A percentile compares a stretch with the other conserved stretches of the same genome.
phyloP scores from a whole-genome alignment of 371 early-diverging fungal genomes.

The Mortierella sp. region DNA sequence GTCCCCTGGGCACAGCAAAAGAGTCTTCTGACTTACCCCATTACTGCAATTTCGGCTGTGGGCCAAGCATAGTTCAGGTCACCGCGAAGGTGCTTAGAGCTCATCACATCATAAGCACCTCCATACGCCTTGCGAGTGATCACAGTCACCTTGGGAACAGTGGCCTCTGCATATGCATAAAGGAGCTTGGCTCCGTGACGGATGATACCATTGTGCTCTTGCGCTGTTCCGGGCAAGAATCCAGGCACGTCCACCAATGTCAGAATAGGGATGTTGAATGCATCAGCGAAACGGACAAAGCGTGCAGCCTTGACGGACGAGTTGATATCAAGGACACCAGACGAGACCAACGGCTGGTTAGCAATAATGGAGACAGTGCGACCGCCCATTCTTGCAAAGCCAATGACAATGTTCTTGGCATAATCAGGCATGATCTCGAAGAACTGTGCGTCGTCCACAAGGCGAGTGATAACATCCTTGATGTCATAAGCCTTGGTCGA shows the following conservation, averaged over 20 bases:
- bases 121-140: constrained; percentile 98
- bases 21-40: constrained; percentile 72
- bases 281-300: constrained; percentile 97
- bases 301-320: constrained; percentile 96
- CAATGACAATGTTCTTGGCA: constrained; percentile 94
- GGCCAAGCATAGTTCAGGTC: constrained; percentile 97
- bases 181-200: constrained; percentile 97
- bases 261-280: constrained; percentile 93
- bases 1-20: too few relatives aligned
- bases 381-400: constrained; percentile 91
- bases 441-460: constrained; percentile 88
- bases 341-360: constrained; percentile 95
- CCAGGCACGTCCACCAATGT: constrained; percentile 99
- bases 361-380: constrained; percentile 93
- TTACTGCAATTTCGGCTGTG: constrained; percentile 97
- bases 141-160: constrained; percentile 96
- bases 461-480: constrained; percentile 84
- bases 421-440: constrained; percentile 94
- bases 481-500: constrained; percentile 97
- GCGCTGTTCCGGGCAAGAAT: constrained; percentile 94
- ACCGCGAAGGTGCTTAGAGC: constrained; percentile 94
- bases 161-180: constrained; percentile 97
- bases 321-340: constrained; percentile 96
- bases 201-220: constrained; percentile 97
- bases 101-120: constrained; percentile 98